A percentile compares a stretch with the other conserved stretches of the same genome.
Conservation (phyloP, 345 rosid genomes). For the Jatropha curcas region DNA sequence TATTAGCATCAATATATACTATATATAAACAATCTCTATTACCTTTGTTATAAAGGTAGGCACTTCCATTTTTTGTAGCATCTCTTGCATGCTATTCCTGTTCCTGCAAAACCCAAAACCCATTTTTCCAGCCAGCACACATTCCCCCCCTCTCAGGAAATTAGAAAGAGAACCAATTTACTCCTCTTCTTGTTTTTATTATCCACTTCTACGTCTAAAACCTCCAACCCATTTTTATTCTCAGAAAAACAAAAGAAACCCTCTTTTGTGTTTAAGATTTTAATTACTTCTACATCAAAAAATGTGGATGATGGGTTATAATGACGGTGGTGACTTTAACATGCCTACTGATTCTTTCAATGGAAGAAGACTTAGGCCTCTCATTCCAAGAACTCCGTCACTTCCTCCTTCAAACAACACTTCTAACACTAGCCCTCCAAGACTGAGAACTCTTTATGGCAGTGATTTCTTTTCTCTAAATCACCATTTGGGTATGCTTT, state of each 20-base stretch:
- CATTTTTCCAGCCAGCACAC: slow-evolving; percentile 1
- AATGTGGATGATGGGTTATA: slow-evolving; percentile 96
- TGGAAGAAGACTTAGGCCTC: slow-evolving; percentile 76
- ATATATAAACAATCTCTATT: slow-evolving; percentile 27
- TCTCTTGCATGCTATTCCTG: slow-evolving; percentile 23
- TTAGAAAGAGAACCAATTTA: background rate
- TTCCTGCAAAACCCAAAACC: slow-evolving; percentile 19
- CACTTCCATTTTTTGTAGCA: slow-evolving; percentile 4
- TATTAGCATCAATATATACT: slow-evolving; percentile 9
- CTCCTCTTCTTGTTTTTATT: slow-evolving; percentile 2
- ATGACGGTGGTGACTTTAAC: slow-evolving; percentile 64
- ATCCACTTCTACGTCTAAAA: background rate
- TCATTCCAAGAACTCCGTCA: slow-evolving; percentile 61
- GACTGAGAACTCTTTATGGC: slow-evolving; percentile 39
- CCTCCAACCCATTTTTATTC: background rate
- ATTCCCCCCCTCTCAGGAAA: slow-evolving; percentile 16
- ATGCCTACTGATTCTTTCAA: slow-evolving; percentile 55
- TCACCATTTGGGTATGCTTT: slow-evolving; percentile 55
- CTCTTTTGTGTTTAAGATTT: background rate
- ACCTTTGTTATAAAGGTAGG: slow-evolving; percentile 19
- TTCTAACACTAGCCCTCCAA: slow-evolving; percentile 26
- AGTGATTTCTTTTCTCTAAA: slow-evolving; percentile 55
- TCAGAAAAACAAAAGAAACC: background rate
- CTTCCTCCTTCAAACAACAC: slow-evolving; percentile 38
- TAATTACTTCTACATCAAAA: background rate